A percentile compares a stretch with the other conserved stretches of the same genome.
Evolutionary conservation across 2,329 filamentous ascomycete genomes (phyloP).

Genomic region (Fusarium paranaense): DNA sequence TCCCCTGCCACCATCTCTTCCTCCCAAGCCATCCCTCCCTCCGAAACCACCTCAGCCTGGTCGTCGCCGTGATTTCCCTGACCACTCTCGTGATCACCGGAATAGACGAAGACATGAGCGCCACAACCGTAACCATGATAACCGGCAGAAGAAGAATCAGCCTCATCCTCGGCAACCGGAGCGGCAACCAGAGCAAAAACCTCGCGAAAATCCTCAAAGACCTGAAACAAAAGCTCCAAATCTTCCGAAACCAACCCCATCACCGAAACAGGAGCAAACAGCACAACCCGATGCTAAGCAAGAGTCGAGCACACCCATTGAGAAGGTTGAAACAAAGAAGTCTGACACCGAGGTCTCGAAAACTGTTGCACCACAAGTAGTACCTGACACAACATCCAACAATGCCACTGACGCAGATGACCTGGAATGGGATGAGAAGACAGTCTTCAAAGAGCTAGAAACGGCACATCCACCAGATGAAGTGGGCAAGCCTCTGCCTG

Average conservation of each 20-base stretch:
- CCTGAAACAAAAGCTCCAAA: constrained; percentile 12
- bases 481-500: constrained; percentile 59
- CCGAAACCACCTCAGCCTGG: constrained; percentile 45
- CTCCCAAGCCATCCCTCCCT: constrained; percentile 49
- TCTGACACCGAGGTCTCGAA: constrained; percentile 13
- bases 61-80: constrained; percentile 41
- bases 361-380: constrained; percentile 12
- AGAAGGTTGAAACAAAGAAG: constrained; percentile 15
- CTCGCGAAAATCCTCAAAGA: constrained; percentile 31
- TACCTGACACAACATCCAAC: constrained; percentile 16
- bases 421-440: constrained; percentile 53
- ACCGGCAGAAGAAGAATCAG: constrained; percentile 43
- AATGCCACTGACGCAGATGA: constrained; percentile 45
- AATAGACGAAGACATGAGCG: constrained; percentile 49
- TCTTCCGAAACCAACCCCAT: constrained; percentile 33
- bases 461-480: constrained; percentile 55
- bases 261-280: constrained; percentile 45
- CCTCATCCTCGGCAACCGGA: constrained; percentile 36
- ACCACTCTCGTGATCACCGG: constrained; percentile 45
- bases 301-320: constrained; percentile 14
- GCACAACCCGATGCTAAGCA: neutral
- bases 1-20: constrained; percentile 43
- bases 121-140: constrained; percentile 47
- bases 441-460: constrained; percentile 53
- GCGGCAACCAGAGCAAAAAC: constrained; percentile 42